Conservation (phyloP, 2,329 filamentous ascomycete species). For the Sporothrix dimorphospora region DNA sequence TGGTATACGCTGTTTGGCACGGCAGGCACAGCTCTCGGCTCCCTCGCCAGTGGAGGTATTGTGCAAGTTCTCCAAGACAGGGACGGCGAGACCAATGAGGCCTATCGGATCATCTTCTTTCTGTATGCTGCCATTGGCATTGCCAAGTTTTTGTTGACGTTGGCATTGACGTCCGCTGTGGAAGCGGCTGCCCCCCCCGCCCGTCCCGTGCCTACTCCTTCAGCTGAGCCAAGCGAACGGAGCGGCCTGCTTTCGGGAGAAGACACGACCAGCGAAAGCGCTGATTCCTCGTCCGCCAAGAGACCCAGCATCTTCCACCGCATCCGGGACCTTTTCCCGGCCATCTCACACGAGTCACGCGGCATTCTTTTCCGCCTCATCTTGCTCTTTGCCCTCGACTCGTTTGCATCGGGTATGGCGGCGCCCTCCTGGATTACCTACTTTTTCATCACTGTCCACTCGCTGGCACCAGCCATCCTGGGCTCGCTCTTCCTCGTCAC, state of each 20-base stretch:
- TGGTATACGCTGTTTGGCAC: constrained; percentile 64
- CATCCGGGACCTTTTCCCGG: constrained; percentile 50
- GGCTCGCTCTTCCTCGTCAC: constrained; percentile 60
- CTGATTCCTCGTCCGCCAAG: neutral
- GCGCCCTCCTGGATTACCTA: constrained; percentile 61
- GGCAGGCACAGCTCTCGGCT: constrained; percentile 63
- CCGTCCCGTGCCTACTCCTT: neutral
- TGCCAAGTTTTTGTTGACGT: constrained; percentile 57
- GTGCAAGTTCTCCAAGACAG: constrained; percentile 52
- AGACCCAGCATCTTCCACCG: neutral
- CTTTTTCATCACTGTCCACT: constrained; percentile 56
- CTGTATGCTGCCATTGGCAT: constrained; percentile 60
- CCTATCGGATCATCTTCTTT: constrained; percentile 61
- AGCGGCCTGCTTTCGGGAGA: constrained; percentile 4
- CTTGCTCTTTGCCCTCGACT: constrained; percentile 49
- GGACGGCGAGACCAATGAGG: constrained; percentile 33
- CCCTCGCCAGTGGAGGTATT: constrained; percentile 62
- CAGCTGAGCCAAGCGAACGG: neutral
- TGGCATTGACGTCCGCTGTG: constrained; percentile 48
- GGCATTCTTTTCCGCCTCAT: constrained; percentile 60
- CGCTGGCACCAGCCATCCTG: constrained; percentile 53
- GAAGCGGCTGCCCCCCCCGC: constrained; percentile 39
- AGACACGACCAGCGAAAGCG: neutral
- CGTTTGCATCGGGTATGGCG: constrained; percentile 50
- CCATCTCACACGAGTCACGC: constrained; percentile 60